A percentile compares a stretch with the other conserved stretches of the same genome.
Evolutionary conservation across 2,329 filamentous ascomycete species (phyloP).

Genomic region (Sclerotinia trifoliorum): DNA sequence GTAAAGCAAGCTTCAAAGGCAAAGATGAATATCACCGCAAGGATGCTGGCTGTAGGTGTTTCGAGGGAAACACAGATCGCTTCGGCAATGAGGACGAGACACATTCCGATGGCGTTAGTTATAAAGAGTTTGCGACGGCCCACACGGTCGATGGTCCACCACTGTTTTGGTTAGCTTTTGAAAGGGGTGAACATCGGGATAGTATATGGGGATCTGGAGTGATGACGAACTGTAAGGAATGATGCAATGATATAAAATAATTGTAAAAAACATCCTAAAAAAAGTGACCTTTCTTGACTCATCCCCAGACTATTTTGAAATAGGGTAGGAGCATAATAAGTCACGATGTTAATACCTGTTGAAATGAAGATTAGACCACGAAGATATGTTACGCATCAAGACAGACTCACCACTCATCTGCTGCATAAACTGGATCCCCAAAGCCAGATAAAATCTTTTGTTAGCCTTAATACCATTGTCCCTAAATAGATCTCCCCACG

Average conservation of each 20-base stretch:
- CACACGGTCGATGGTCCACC: conserved; percentile 27
- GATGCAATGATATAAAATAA: not conserved
- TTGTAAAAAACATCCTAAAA: not conserved
- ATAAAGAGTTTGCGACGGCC: not conserved
- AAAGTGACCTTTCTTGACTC: not conserved
- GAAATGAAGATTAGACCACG: too few species aligned
- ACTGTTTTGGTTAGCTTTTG: conserved; percentile 42
- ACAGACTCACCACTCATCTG: conserved; percentile 44
- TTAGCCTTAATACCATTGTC: conserved; percentile 51
- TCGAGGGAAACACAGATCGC: not conserved
- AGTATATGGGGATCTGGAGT: too few species aligned
- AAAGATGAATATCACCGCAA: not conserved
- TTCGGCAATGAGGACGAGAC: not conserved
- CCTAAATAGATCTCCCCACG: conserved; percentile 31
- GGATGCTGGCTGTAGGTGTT: not conserved
- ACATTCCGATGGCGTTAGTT: not conserved
- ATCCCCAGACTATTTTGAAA: not conserved
- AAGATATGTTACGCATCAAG: too few species aligned
- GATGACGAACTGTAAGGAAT: not conserved
- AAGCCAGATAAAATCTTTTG: conserved; percentile 50
- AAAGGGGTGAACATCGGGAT: conserved; percentile 8
- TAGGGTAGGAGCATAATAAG: not conserved
- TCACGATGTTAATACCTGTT: not conserved
- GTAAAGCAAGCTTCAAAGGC: not conserved
- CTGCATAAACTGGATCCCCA: conserved; percentile 50